A percentile compares a stretch with the other conserved stretches of the same genome.
Evolutionary conservation across 2,329 filamentous ascomycete genomes (phyloP).

Genomic region (Verticillium nubilum): DNA sequence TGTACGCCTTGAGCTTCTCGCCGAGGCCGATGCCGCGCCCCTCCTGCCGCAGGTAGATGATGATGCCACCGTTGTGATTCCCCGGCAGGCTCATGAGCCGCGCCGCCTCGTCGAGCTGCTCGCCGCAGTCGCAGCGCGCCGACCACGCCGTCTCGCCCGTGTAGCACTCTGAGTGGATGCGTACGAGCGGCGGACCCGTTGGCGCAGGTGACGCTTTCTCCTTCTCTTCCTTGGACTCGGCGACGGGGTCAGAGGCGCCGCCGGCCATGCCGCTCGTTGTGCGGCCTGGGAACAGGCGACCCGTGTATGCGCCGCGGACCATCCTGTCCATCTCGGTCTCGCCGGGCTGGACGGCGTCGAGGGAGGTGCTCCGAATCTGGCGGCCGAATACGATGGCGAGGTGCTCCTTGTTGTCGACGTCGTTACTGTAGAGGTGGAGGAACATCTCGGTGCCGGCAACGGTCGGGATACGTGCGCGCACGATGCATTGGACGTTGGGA

Average conservation of each 20-base stretch:
- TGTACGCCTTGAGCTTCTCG: constrained; percentile 97
- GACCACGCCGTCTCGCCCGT: constrained; percentile 99
- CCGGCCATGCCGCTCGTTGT: constrained; percentile 62
- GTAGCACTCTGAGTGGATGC: constrained; percentile 98
- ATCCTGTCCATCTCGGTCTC: constrained; percentile 88
- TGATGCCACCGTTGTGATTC: constrained; percentile 64
- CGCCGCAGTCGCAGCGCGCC: constrained; percentile 93
- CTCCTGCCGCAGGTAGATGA: constrained; percentile 93
- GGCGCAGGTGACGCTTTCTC: constrained; percentile 6
- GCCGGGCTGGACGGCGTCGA: constrained; percentile 66
- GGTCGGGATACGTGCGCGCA: constrained; percentile 91
- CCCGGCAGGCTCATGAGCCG: constrained; percentile 77
- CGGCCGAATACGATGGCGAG: constrained; percentile 94
- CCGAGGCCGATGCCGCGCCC: constrained; percentile 90
- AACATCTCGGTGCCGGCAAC: constrained; percentile 94
- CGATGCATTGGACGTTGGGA: constrained; percentile 86
- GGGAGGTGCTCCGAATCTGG: constrained; percentile 66
- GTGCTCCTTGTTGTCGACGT: constrained; percentile 91
- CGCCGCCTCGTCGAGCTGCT: constrained; percentile 94
- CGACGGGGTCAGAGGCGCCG: constrained; percentile 18
- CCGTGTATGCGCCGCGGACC: constrained; percentile 89
- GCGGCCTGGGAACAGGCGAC: constrained; percentile 78
- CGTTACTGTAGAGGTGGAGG: constrained; percentile 89
- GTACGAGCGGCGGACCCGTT: constrained; percentile 63
- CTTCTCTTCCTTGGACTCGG: constrained; percentile 9